Evolutionary conservation across 129 eudicot genomes (phyloP).

Genomic region (Chrysanthemum makinoi): DNA sequence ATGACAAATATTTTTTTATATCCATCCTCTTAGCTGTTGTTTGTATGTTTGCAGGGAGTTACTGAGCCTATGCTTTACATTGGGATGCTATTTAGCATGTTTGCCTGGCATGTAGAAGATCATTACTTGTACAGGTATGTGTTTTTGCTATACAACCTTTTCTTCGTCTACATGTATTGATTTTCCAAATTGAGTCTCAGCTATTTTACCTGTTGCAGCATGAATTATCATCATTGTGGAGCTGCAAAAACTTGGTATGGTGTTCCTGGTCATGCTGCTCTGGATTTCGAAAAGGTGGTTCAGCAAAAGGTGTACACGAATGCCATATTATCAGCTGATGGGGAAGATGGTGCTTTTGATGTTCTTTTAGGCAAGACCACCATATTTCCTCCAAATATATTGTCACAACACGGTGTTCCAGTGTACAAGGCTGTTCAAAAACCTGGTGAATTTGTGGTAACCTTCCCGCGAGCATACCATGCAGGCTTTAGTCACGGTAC

Average conservation of each 20-base stretch:
- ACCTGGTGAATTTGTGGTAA: slow-evolving; percentile 87
- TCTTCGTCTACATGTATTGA: neutral
- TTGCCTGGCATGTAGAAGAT: slow-evolving; percentile 99
- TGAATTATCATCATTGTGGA: slow-evolving; percentile 98
- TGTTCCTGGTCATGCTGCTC: slow-evolving; percentile 91
- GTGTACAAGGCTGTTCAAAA: slow-evolving; percentile 95
- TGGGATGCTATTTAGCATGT: slow-evolving; percentile 98
- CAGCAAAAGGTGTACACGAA: slow-evolving; percentile 67
- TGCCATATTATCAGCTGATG: slow-evolving; percentile 70
- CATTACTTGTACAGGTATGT: slow-evolving; percentile 91
- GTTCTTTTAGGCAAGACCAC: slow-evolving; percentile 97
- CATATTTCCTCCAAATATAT: slow-evolving; percentile 81
- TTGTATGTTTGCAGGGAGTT: slow-evolving; percentile 64
- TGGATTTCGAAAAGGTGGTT: slow-evolving; percentile 83
- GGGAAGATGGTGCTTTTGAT: slow-evolving; percentile 97
- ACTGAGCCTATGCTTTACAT: slow-evolving; percentile 99
- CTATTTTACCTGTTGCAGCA: slow-evolving; percentile 46
- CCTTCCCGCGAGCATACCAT: slow-evolving; percentile 97
- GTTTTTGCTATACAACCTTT: neutral
- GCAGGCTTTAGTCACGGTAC: slow-evolving; percentile 99
- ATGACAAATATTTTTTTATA: neutral
- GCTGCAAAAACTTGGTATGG: slow-evolving; percentile 99
- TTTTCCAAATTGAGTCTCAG: neutral
- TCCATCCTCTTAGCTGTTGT: slow-evolving; percentile 17
- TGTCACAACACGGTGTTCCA: slow-evolving; percentile 73